Conservation (phyloP, 331 rosid species). For the Quercus tomentella region DNA sequence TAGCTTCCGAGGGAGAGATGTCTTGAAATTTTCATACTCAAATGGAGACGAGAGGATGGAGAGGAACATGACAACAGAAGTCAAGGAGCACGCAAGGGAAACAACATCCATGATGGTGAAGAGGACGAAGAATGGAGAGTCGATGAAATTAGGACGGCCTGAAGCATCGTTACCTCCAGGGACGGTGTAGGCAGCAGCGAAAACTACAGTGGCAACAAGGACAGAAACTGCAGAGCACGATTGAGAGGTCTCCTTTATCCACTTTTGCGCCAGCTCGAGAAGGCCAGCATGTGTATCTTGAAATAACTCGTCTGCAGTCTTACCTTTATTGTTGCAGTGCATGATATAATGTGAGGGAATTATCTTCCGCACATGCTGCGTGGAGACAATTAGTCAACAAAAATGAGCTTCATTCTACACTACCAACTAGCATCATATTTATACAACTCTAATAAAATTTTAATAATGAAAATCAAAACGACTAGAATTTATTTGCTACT, state of each 20-base stretch:
- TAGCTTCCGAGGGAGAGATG: background rate
- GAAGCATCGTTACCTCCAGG: constrained; percentile 7
- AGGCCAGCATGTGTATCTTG: background rate
- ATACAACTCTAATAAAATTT: too few species aligned
- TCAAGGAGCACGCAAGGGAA: constrained; percentile 7
- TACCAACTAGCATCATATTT: too few species aligned
- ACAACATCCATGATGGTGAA: constrained; percentile 14
- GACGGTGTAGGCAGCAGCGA: constrained; percentile 20
- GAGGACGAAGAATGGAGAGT: background rate
- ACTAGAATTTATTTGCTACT: too few species aligned
- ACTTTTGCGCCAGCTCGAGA: constrained; percentile 9
- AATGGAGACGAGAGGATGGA: constrained; percentile 7
- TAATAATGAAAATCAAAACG: too few species aligned
- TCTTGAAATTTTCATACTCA: background rate
- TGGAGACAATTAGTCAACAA: background rate
- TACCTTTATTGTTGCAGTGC: background rate
- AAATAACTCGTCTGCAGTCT: constrained; percentile 23
- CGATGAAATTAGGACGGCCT: background rate
- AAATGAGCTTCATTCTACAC: too few species aligned
- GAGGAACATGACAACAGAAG: constrained; percentile 10
- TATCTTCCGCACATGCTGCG: constrained; percentile 4
- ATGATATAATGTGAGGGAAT: background rate
- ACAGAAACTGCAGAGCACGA: constrained; percentile 27
- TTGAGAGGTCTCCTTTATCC: constrained; percentile 28
- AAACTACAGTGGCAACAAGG: constrained; percentile 18